Evolutionary conservation across 192 early-diverging fungal species (phyloP).

Genomic region (Chytriomyces hyalinus): DNA sequence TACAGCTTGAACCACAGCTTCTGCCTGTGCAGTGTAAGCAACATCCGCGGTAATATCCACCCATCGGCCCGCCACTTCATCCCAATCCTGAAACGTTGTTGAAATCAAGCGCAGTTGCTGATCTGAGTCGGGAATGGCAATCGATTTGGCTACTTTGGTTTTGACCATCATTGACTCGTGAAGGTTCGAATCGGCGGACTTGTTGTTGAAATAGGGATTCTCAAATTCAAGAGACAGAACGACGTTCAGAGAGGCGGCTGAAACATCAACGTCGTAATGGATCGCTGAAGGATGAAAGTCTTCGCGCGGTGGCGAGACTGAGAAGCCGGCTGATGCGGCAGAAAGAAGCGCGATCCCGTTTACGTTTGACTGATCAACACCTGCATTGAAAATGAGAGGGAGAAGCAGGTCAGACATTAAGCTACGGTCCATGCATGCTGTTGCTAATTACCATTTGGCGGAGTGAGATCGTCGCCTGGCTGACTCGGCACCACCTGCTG

Average conservation of each 20-base stretch:
- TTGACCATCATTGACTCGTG: constrained; percentile 19
- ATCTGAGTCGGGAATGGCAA: neutral
- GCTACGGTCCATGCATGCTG: neutral
- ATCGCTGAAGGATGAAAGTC: constrained; percentile 12
- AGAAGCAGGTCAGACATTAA: neutral
- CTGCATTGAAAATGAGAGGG: neutral
- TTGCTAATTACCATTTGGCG: constrained; percentile 13
- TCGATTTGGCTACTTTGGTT: constrained; percentile 24
- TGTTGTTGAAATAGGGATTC: neutral
- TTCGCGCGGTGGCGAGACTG: constrained; percentile 1
- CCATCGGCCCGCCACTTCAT: neutral
- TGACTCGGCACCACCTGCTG: neutral
- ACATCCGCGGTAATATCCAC: constrained; percentile 12
- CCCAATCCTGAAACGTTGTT: constrained; percentile 23
- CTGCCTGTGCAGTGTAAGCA: constrained; percentile 18
- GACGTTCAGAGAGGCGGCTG: neutral
- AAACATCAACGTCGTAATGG: constrained; percentile 11
- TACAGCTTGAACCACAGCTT: constrained; percentile 19
- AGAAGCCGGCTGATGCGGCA: constrained; percentile 21
- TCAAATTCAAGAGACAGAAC: constrained; percentile 9
- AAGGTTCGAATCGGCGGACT: neutral
- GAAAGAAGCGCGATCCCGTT: constrained; percentile 13
- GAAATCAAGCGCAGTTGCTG: constrained; percentile 3
- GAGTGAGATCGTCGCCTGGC: constrained; percentile 23
- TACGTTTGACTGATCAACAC: constrained; percentile 13